Evolutionary conservation across 148 eudicot genomes (phyloP).

Genomic region (Hydrangea macrophylla): DNA sequence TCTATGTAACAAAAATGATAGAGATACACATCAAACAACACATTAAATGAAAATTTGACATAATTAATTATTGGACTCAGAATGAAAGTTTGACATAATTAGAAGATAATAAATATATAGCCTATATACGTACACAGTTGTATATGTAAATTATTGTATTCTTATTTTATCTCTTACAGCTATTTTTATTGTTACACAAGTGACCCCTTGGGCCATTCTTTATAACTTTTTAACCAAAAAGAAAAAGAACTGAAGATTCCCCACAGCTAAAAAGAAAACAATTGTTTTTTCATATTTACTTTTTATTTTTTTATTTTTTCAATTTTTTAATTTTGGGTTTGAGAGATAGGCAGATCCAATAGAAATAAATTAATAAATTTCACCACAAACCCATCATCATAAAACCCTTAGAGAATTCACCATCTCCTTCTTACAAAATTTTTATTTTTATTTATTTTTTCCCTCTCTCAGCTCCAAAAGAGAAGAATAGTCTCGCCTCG

Average conservation of each 20-base stretch:
- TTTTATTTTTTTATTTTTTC: background rate
- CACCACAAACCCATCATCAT: constrained; percentile 54
- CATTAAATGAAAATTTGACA: too few species aligned
- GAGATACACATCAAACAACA: too few species aligned
- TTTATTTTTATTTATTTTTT: constrained; percentile 7
- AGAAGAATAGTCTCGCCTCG: too few species aligned
- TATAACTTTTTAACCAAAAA: constrained; percentile 27
- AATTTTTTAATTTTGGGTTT: too few species aligned
- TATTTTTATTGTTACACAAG: constrained; percentile 16
- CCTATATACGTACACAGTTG: background rate
- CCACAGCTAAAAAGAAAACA: constrained; percentile 25
- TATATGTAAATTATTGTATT: background rate
- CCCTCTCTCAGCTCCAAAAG: too few species aligned
- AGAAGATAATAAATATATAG: background rate
- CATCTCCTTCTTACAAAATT: constrained; percentile 28
- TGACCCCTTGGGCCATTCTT: constrained; percentile 16
- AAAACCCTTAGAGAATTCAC: constrained; percentile 84
- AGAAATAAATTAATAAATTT: constrained; percentile 41
- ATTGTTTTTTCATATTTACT: background rate
- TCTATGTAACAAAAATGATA: too few species aligned
- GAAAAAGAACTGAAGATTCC: constrained; percentile 51
- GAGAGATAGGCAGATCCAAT: constrained; percentile 79
- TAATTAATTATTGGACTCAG: too few species aligned
- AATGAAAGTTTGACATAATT: too few species aligned
- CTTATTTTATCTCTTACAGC: constrained; percentile 9